Conservation (phyloP, 371 early-diverging fungal species). For the Coemansia sp. region DNA sequence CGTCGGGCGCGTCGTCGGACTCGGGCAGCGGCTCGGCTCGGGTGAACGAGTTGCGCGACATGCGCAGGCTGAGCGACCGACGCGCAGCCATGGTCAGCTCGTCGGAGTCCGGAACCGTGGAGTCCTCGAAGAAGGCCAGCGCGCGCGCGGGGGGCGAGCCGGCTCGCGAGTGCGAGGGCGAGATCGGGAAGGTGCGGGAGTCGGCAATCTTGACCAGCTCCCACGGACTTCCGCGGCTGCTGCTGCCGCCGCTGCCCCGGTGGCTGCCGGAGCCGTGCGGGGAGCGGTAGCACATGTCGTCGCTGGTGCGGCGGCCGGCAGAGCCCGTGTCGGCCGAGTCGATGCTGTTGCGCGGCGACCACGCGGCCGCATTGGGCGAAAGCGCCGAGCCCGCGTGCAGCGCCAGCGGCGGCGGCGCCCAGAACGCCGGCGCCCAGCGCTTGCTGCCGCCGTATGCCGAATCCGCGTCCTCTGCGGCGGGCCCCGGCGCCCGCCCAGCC, state of each 20-base stretch:
- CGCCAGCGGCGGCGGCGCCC: slow-evolving; percentile 25
- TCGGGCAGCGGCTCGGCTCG: slow-evolving; percentile 45
- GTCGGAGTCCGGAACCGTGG: slow-evolving; percentile 39
- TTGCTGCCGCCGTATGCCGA: neutral
- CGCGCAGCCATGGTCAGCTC: slow-evolving; percentile 41
- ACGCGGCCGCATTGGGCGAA: neutral
- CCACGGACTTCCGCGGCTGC: slow-evolving; percentile 30
- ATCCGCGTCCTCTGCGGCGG: neutral
- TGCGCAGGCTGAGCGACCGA: slow-evolving; percentile 40
- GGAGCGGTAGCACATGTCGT: slow-evolving; percentile 15
- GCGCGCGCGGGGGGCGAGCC: slow-evolving; percentile 19
- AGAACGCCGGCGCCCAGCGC: slow-evolving; percentile 42
- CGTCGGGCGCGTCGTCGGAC: slow-evolving; percentile 19
- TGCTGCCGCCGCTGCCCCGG: slow-evolving; percentile 1
- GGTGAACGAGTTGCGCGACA: slow-evolving; percentile 37
- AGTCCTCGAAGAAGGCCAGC: slow-evolving; percentile 38
- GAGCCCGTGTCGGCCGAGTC: slow-evolving; percentile 26
- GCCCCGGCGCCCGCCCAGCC: neutral
- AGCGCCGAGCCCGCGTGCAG: neutral
- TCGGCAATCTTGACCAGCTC: slow-evolving; percentile 36
- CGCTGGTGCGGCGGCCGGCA: slow-evolving; percentile 15
- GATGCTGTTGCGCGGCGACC: slow-evolving; percentile 32
- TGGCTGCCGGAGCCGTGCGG: slow-evolving; percentile 14
- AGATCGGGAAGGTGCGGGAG: slow-evolving; percentile 22
- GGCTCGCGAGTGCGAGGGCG: slow-evolving; percentile 26